A percentile compares a stretch with the other conserved stretches of the same genome.
Conservation (phyloP, 805 yeast species). For the Lachancea mirantina region DNA sequence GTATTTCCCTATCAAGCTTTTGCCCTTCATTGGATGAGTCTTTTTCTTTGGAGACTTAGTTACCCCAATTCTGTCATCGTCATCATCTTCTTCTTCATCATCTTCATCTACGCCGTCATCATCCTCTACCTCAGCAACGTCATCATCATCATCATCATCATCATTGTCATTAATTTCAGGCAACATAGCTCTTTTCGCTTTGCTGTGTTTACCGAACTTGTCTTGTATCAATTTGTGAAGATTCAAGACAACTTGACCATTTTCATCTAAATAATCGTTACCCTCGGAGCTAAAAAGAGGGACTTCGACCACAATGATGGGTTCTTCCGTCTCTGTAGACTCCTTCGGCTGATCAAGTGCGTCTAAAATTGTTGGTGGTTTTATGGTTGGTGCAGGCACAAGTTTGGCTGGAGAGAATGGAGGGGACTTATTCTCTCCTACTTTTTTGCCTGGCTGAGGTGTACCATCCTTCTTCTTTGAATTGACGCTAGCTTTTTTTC, state of each 20-base stretch:
- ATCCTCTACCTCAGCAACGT: constrained; percentile 14
- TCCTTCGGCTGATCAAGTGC: constrained; percentile 14
- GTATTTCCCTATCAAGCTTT: constrained; percentile 81
- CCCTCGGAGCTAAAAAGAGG: constrained; percentile 23
- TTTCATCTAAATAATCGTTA: constrained; percentile 30
- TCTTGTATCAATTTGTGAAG: constrained; percentile 20
- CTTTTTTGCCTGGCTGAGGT: constrained; percentile 6
- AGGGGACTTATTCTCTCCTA: constrained; percentile 10
- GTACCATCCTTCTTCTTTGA: constrained; percentile 8
- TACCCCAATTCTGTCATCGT: constrained; percentile 19
- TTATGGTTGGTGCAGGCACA: constrained; percentile 18
- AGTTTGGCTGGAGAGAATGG: constrained; percentile 16
- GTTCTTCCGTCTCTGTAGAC: constrained; percentile 14
- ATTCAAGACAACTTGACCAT: constrained; percentile 30
- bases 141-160: constrained; percentile 11
- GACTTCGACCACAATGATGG: constrained; percentile 24
- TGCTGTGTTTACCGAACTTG: constrained; percentile 12
- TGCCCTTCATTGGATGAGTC: constrained; percentile 40
- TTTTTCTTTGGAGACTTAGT: constrained; percentile 25
- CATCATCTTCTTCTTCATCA: constrained; percentile 15
- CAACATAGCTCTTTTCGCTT: constrained; percentile 19
- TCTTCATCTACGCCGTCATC: constrained; percentile 25
- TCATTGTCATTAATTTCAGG: constrained; percentile 16
- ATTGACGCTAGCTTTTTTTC: constrained; percentile 1
- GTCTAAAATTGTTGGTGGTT: constrained; percentile 20